Base-by-base conservation (phyloP, 768 basidiomycete genomes). In the Trametes cinnabarina region DNA sequence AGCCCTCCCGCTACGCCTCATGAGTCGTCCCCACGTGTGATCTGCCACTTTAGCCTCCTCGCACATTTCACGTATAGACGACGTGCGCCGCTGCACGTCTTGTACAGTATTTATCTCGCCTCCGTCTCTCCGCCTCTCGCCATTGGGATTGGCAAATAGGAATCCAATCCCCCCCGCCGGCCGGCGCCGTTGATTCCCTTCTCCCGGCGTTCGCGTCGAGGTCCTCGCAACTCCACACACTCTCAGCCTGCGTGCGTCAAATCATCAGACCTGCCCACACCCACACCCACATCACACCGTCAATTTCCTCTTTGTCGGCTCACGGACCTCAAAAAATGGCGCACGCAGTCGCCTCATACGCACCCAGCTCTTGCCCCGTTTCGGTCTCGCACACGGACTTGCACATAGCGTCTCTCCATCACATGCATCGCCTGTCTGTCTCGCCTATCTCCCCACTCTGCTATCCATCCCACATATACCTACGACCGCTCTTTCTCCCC, bases 1-100 rank as follows among this genome's bases (percentile, higher is more conserved):
- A 73, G 65, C 56, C 71, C 22, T 73, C 74, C n/a, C 75, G 78
- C 49, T 69, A 68, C 55, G 66, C 66, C 22, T 71, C 69, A 68
- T 73, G 69, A 69, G 53, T 12, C 47, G 50, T 46, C 47, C 32
- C 32, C n/a, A n/a, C n/a, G n/a, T n/a, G 46, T 32, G 35, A 42
- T 43, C 47, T 11, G 48, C 26, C 46, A 61, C 26, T 46, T 61
- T 55, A n/a, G n/a, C n/a, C 59, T 47, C 43, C 44, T 58, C 47
- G 48, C 41, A 49, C 58, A 43, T 26, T 37, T 47, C 39, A n/a
- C 41, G 35, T 57, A 49, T 57, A 57, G 61, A 57, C 51, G 55
- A 57, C 61, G 61, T 37, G 35, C 56, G 51, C 41, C 19, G 47
- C 17, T 41, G 55, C 28, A 37, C 58, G 55, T 60, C 55, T 44